These are phyloP conservation scores for Hypocreales sp. DNA, from an alignment of 2,329 filamentous ascomycete species.

Conservation along the genomic window DNA sequence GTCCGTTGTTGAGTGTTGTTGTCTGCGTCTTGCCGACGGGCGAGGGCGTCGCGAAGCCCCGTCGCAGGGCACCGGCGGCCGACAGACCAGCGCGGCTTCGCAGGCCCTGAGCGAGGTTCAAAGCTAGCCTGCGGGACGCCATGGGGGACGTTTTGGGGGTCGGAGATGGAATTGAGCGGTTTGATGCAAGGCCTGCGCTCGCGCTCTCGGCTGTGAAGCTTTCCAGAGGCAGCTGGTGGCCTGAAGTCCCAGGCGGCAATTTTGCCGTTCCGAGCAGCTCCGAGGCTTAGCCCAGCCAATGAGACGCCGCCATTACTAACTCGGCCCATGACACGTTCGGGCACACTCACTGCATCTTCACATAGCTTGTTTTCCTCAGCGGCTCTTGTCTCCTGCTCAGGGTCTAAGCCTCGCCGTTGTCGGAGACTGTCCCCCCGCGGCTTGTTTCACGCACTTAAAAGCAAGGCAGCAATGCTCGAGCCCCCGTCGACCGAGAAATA, in stretches of 20 bases:
- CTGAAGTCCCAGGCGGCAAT: conserved; percentile 20
- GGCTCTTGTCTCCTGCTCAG: too few relatives aligned
- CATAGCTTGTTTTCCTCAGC: too few relatives aligned
- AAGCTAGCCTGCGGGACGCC: conserved; percentile 94
- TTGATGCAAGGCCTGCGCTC: conserved; percentile 34
- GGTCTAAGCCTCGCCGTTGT: too few relatives aligned
- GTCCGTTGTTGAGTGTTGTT: conserved; percentile 91
- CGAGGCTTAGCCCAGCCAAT: conserved; percentile 23
- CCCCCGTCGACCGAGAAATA: conserved; percentile 11
- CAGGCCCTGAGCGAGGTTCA: conserved; percentile 83
- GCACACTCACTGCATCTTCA: too few relatives aligned
- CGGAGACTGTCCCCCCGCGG: too few relatives aligned
- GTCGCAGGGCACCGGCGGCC: conserved; percentile 59
- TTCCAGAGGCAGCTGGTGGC: conserved; percentile 27
- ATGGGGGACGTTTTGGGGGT: conserved; percentile 46
- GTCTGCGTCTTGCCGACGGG: conserved; percentile 75
- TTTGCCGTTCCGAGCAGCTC: conserved; percentile 26
- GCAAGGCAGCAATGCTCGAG: conserved; percentile 9
- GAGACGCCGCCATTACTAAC: conserved; percentile 17
- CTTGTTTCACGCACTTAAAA: too few relatives aligned
- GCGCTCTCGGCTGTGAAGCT: conserved; percentile 30
- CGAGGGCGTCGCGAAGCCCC: conserved; percentile 83
- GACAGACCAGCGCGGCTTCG: conserved; percentile 76
- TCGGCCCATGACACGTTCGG: too few relatives aligned
- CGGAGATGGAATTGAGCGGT: conserved; percentile 36